phyloP scores from a whole-genome alignment of 139 green algal genomes.

The Deuterostichococcus epilithicus region DNA sequence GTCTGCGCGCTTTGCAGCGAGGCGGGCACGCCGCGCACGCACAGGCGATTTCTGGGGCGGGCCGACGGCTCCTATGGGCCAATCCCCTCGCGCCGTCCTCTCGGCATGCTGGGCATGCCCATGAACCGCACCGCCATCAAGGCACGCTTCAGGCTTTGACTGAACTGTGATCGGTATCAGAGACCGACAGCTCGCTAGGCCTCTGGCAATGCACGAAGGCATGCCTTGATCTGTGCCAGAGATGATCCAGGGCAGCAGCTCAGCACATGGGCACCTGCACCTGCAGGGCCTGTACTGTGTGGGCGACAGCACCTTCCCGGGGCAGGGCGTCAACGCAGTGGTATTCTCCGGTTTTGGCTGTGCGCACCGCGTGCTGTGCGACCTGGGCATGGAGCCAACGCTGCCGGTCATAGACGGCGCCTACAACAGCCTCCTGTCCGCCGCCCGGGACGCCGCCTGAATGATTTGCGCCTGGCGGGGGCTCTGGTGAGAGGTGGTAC shows the following conservation, averaged over 20 bases:
- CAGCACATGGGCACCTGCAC: too few relatives aligned
- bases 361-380: slow-evolving; percentile 82
- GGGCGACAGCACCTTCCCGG: slow-evolving; percentile 93
- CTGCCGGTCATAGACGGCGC: slow-evolving; percentile 60
- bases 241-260: too few relatives aligned
- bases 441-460: slow-evolving; percentile 40
- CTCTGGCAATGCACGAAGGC: too few relatives aligned
- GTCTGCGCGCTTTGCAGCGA: slow-evolving; percentile 29
- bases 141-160: background rate
- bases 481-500: too few relatives aligned
- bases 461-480: too few relatives aligned
- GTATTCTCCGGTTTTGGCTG: slow-evolving; percentile 93
- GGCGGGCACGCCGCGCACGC: slow-evolving; percentile 87
- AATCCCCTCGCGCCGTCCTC: slow-evolving; percentile 77
- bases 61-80: slow-evolving; percentile 90
- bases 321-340: slow-evolving; percentile 90
- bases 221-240: too few relatives aligned
- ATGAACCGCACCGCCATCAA: slow-evolving; percentile 79
- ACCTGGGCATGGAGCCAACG: slow-evolving; percentile 66
- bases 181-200: too few relatives aligned
- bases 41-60: slow-evolving; percentile 83
- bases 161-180: too few relatives aligned
- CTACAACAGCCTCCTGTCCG: slow-evolving; percentile 51
- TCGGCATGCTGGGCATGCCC: slow-evolving; percentile 93
- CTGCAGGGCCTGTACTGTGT: slow-evolving; percentile 90